Conservation (phyloP, 2,329 filamentous ascomycete genomes). For the Calonectria pauciramosa region DNA sequence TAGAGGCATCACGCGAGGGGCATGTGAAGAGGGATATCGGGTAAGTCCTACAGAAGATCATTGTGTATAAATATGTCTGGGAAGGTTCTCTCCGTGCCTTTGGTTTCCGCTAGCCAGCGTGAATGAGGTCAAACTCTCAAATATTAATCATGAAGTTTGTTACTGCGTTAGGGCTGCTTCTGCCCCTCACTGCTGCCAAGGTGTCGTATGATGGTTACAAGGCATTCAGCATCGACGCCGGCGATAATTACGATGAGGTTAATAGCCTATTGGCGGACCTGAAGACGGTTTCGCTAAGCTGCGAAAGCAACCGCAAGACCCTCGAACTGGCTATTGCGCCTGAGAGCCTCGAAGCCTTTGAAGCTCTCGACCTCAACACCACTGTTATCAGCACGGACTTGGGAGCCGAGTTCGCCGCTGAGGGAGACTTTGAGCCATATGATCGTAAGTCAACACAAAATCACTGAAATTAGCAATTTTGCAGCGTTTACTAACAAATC, state of each 20-base stretch:
- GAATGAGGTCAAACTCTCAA: not conserved
- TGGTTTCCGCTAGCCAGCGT: too few relatives aligned
- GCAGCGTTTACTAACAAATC: too few relatives aligned
- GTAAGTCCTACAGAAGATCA: accelerated
- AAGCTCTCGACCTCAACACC: not conserved
- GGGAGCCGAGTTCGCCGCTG: not conserved
- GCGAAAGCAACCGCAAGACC: not conserved
- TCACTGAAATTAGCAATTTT: accelerated
- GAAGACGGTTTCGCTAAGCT: not conserved
- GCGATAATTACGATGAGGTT: not conserved
- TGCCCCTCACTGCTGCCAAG: not conserved
- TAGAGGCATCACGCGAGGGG: not conserved
- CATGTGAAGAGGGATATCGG: not conserved
- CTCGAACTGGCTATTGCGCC: not conserved
- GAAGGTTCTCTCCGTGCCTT: not conserved
- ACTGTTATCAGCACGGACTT: not conserved
- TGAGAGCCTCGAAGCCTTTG: not conserved
- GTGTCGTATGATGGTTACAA: constrained; percentile 8
- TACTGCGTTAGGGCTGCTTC: not conserved
- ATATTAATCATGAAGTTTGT: not conserved
- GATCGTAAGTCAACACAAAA: not conserved
- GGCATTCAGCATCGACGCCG: not conserved
- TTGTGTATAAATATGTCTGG: not conserved
- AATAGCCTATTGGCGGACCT: not conserved
- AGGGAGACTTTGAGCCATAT: not conserved